phyloP scores from a whole-genome alignment of 2,329 filamentous ascomycete species.

The Colletotrichum orbiculare region DNA sequence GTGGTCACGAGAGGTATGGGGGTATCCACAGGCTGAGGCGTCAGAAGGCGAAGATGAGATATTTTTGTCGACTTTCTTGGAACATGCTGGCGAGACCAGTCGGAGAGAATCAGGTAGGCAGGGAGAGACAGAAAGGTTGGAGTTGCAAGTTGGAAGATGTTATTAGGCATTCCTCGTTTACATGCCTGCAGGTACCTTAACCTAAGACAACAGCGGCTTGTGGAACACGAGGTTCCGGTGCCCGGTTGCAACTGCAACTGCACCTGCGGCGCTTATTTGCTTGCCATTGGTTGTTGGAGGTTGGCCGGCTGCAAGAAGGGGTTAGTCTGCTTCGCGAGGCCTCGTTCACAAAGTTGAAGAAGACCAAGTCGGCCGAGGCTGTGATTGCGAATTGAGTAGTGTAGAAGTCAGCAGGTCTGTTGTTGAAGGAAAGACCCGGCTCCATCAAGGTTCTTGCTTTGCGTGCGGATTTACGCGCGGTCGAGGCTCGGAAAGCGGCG shows the following conservation, averaged over 20 bases:
- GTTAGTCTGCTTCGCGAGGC: too few relatives aligned
- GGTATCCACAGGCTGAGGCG: conserved; percentile 1
- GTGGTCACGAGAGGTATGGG: conserved; percentile 11
- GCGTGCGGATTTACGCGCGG: conserved; percentile 14
- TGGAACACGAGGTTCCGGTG: not conserved
- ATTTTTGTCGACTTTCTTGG: not conserved
- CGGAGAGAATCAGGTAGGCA: conserved; percentile 15
- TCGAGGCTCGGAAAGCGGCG: conserved; percentile 10
- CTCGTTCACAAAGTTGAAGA: not conserved
- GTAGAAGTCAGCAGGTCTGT: conserved; percentile 24
- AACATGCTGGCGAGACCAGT: conserved; percentile 1
- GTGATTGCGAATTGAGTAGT: conserved; percentile 22
- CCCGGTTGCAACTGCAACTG: not conserved
- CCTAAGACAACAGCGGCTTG: not conserved
- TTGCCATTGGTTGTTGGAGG: too few relatives aligned
- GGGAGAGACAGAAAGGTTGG: not conserved
- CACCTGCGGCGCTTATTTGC: not conserved
- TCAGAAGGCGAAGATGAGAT: conserved; percentile 1
- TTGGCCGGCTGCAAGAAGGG: too few relatives aligned
- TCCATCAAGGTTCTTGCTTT: conserved; percentile 3
- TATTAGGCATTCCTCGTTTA: conserved; percentile 6
- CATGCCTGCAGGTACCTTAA: not conserved
- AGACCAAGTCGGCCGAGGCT: not conserved
- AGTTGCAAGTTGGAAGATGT: not conserved
- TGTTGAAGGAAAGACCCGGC: conserved; percentile 25